Conservation (phyloP, 495 filamentous ascomycete genomes). For the Penicillium steckii region DNA sequence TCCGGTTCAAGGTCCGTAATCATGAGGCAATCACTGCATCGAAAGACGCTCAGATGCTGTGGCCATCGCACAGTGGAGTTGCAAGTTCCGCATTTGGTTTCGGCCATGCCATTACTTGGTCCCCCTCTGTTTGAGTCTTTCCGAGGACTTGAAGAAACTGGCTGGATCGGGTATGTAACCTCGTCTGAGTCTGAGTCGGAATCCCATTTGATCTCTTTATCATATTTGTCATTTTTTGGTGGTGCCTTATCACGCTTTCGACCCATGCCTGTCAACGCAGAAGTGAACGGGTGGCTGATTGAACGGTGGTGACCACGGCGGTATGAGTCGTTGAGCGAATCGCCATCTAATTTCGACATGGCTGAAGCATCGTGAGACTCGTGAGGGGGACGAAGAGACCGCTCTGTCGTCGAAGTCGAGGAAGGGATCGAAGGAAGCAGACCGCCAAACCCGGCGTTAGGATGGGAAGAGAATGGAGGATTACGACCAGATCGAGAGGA, state of each 20-base stretch:
- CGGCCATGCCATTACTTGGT: conserved; percentile 45
- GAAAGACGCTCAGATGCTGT: conserved; percentile 68
- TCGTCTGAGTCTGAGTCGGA: conserved; percentile 45
- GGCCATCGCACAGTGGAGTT: conserved; percentile 82
- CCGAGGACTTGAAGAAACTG: conserved; percentile 29
- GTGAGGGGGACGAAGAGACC: conserved; percentile 16
- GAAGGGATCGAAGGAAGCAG: conserved; percentile 20
- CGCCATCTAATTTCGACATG: conserved; percentile 23
- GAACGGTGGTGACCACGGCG: conserved; percentile 61
- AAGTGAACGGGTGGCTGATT: conserved; percentile 74
- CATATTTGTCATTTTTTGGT: conserved; percentile 24
- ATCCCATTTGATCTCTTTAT: conserved; percentile 33
- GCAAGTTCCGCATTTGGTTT: conserved; percentile 80
- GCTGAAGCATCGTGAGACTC: conserved; percentile 32
- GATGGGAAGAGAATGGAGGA: conserved; percentile 29
- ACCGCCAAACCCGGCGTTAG: conserved; percentile 21
- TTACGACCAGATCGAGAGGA: conserved; percentile 40
- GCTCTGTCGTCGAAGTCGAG: conserved; percentile 12
- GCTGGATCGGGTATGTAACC: conserved; percentile 28
- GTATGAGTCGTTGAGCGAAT: conserved; percentile 20
- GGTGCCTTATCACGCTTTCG: conserved; percentile 49
- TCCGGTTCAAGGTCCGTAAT: conserved; percentile 75
- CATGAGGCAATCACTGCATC: conserved; percentile 83
- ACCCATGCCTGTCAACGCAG: conserved; percentile 52
- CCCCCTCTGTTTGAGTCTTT: conserved; percentile 29